Percentiles rank a stretch among this genome's conserved stretches.
Evolutionary conservation across 306 rosid species (phyloP).

Genomic region (Glycine tomentella): DNA sequence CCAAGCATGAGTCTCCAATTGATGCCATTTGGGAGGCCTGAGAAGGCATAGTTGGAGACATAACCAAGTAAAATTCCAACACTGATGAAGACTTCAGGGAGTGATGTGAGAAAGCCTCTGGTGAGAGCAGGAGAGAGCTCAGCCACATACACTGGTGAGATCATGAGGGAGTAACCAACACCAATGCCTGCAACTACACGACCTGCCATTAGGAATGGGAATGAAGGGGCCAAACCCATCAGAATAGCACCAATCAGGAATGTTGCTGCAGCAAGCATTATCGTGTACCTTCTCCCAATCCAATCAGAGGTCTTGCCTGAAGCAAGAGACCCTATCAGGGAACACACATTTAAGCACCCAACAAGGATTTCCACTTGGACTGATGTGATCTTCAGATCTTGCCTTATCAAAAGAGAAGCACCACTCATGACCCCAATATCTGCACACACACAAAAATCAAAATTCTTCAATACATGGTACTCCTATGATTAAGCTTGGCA

Average conservation of each 20-base stretch:
- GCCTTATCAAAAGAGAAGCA: conserved; percentile 65
- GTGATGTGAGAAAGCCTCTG: conserved; percentile 81
- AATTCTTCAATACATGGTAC: background rate
- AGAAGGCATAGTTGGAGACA: conserved; percentile 66
- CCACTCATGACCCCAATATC: conserved; percentile 96
- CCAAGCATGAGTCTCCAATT: conserved; percentile 91
- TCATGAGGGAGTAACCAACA: conserved; percentile 80
- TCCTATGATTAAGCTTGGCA: too few relatives aligned
- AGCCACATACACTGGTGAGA: conserved; percentile 76
- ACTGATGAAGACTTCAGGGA: conserved; percentile 82
- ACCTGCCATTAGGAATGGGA: conserved; percentile 60
- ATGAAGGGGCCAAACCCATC: conserved; percentile 87
- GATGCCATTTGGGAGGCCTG: conserved; percentile 51
- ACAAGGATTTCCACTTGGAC: conserved; percentile 76
- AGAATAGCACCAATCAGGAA: conserved; percentile 73
- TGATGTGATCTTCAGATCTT: conserved; percentile 66
- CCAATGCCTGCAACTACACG: conserved; percentile 80
- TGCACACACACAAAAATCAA: conserved; percentile 8
- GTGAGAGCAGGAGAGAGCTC: conserved; percentile 79
- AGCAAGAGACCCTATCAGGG: conserved; percentile 77
- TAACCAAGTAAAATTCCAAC: conserved; percentile 76
- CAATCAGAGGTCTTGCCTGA: conserved; percentile 76
- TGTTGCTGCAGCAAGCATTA: conserved; percentile 65
- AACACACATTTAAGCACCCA: conserved; percentile 73
- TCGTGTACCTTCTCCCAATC: conserved; percentile 81